Evolutionary conservation across 768 basidiomycete genomes (phyloP).

Genomic region (Phanerochaete sordida): DNA sequence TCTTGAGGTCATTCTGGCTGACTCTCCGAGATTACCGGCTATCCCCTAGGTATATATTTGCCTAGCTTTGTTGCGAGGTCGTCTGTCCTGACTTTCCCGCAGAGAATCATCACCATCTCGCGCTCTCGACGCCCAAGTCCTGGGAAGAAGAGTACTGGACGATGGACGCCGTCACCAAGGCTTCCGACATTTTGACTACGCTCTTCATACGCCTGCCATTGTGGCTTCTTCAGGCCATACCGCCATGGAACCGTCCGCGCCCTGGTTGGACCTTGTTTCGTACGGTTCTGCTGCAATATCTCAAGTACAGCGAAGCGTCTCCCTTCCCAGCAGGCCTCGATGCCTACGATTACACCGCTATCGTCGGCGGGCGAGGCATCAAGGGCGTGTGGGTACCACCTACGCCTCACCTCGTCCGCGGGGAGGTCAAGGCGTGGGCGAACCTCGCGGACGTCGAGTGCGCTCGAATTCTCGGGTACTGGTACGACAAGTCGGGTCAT

Average conservation of each 20-base stretch:
- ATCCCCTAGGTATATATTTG: too few species aligned
- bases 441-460: slow-evolving; percentile 9
- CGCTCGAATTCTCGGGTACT: slow-evolving; percentile 20
- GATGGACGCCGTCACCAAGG: too few species aligned
- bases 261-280: background rate
- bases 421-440: slow-evolving; percentile 18
- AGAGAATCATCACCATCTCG: too few species aligned
- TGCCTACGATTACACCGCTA: slow-evolving; percentile 1
- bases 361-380: slow-evolving; percentile 3
- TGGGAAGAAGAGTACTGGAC: too few species aligned
- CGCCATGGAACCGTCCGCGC: background rate
- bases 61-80: too few species aligned
- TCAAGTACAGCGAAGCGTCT: background rate
- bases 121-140: too few species aligned
- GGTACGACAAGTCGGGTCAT: slow-evolving; percentile 16
- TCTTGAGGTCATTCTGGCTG: too few species aligned
- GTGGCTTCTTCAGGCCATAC: background rate
- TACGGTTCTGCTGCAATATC: background rate
- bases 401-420: slow-evolving; percentile 14
- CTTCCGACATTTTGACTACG: background rate
- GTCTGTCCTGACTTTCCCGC: too few species aligned
- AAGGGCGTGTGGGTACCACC: slow-evolving; percentile 14
- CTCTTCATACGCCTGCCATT: background rate
- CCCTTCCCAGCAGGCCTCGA: background rate
- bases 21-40: too few species aligned